Evolutionary conservation across 2,329 filamentous ascomycete species (phyloP), one percentile per base, ranked within the genome.

Genomic region (Davidsoniella virescens): DNA sequence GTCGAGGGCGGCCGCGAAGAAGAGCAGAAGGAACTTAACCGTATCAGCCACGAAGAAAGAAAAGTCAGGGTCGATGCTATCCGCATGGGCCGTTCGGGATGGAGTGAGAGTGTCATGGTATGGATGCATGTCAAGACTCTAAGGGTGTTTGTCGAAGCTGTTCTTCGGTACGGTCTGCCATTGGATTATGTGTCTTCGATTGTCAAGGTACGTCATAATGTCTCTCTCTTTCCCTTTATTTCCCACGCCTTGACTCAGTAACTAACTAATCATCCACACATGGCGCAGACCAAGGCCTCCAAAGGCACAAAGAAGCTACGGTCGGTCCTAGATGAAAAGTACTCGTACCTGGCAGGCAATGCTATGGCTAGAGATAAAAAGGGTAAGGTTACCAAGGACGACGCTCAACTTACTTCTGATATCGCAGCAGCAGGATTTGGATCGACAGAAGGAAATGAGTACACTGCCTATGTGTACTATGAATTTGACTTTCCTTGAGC

Each of bases 381-480:
- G 61, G 92, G 92, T 23, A 80, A 85, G 56, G 80, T 92, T 57
- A 84, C 83, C 61, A 93, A 94, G 65, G 92, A 98, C 61, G 90
- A 96, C 60, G 80, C 81, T 12, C 71, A 78, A 25, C 66, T 85
- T 60, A 80, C 84, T 40, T 82, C 80, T 37, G 90, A 96, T 58
- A 84, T 95, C 75, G 85, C 87, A 39, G 81, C 83, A 2, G 82
- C 81, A 3, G 83, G 78, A 23, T 63, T 82, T 46, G 73, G 71
- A 20, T 75, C 76, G 40, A 78, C 77, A 16, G 84, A 87, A 53
- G 81, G 80, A 49, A 72, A 76, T 57, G 87, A 95, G 64, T 98
- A 96, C 69, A 92, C 87, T 54, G 83, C 92, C 39, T 98, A 93
- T 66, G 92, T 96, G 62, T 95, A 88, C 70, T 98, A 96, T 67